These are phyloP conservation scores for Fusarium keratoplasticum DNA, from an alignment of 2,329 filamentous ascomycete genomes.

Conservation along the genomic window DNA sequence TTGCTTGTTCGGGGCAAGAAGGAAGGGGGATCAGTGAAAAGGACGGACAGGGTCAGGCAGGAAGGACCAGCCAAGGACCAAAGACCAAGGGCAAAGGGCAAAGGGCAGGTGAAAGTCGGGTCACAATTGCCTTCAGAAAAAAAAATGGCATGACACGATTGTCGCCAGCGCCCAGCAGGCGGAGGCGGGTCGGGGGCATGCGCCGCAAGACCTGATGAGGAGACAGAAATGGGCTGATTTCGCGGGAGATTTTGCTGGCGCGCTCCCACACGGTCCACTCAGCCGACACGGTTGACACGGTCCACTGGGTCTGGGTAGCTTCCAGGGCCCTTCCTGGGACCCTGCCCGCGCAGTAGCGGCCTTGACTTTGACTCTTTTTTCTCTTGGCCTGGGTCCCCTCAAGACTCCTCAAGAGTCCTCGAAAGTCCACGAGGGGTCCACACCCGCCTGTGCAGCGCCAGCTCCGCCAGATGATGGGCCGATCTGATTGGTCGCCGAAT, in stretches of 20 bases:
- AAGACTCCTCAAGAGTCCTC: conserved; percentile 14
- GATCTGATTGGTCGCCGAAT: conserved; percentile 29
- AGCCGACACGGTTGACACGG: conserved; percentile 33
- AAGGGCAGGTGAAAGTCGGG: conserved; percentile 35
- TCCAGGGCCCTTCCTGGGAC: conserved; percentile 26
- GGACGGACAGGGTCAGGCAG: conserved; percentile 22
- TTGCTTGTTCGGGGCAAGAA: conserved; percentile 21
- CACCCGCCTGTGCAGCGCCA: conserved; percentile 17
- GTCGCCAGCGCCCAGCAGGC: conserved; percentile 41
- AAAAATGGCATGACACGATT: conserved; percentile 53
- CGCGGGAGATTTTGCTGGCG: conserved; percentile 46
- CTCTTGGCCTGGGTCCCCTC: background rate
- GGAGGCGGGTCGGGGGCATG: conserved; percentile 43
- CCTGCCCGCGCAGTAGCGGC: background rate
- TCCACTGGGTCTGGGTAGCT: conserved; percentile 35
- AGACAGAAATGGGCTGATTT: conserved; percentile 54
- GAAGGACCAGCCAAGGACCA: conserved; percentile 19
- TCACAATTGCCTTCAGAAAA: conserved; percentile 37
- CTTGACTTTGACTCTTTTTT: background rate
- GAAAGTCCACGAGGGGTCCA: conserved; percentile 21
- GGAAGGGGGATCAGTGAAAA: conserved; percentile 13
- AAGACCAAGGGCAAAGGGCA: conserved; percentile 16
- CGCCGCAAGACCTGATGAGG: conserved; percentile 47
- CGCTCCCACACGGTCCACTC: conserved; percentile 39
- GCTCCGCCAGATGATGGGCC: conserved; percentile 8